A percentile compares a stretch with the other conserved stretches of the same genome.
These are phyloP conservation scores for Phytophthora colocasiae DNA, from an alignment of 352 stramenopile species.

Conservation along the genomic window DNA sequence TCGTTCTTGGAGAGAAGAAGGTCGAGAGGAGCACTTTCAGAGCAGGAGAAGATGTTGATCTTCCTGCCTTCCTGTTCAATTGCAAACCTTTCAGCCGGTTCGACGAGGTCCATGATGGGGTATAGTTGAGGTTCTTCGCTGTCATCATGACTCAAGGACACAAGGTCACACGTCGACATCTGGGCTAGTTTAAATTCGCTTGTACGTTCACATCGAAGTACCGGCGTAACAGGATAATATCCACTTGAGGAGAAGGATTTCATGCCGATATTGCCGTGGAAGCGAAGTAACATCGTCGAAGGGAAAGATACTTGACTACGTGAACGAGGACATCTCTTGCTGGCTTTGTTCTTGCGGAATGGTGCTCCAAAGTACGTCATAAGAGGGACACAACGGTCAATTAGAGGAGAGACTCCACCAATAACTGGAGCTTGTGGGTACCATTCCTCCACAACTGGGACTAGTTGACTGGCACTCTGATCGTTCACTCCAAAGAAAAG, in stretches of 20 bases:
- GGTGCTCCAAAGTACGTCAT: slow-evolving; percentile 19
- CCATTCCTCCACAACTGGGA: slow-evolving; percentile 43
- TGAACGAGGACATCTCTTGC: slow-evolving; percentile 12
- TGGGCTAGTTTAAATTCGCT: slow-evolving; percentile 15
- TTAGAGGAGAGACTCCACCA: slow-evolving; percentile 50
- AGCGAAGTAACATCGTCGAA: slow-evolving; percentile 52
- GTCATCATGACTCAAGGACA: slow-evolving; percentile 11
- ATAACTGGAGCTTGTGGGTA: slow-evolving; percentile 45
- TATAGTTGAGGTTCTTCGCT: background rate
- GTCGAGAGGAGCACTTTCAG: slow-evolving; percentile 25
- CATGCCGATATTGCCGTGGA: slow-evolving; percentile 46
- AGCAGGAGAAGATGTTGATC: slow-evolving; percentile 48
- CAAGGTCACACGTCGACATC: slow-evolving; percentile 33
- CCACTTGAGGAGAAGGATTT: slow-evolving; percentile 51
- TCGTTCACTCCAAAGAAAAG: slow-evolving; percentile 66
- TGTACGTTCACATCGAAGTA: slow-evolving; percentile 43
- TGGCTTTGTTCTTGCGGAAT: slow-evolving; percentile 10
- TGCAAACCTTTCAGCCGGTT: slow-evolving; percentile 22
- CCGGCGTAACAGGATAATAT: slow-evolving; percentile 50
- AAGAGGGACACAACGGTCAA: slow-evolving; percentile 49
- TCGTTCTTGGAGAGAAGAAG: slow-evolving; percentile 12
- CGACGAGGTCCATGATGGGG: slow-evolving; percentile 35
- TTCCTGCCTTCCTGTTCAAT: slow-evolving; percentile 31
- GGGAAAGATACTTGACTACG: slow-evolving; percentile 36
- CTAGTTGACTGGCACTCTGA: slow-evolving; percentile 52